Evolutionary conservation across 352 stramenopile species (phyloP).

Genomic region (Globisporangium echinulatum): DNA sequence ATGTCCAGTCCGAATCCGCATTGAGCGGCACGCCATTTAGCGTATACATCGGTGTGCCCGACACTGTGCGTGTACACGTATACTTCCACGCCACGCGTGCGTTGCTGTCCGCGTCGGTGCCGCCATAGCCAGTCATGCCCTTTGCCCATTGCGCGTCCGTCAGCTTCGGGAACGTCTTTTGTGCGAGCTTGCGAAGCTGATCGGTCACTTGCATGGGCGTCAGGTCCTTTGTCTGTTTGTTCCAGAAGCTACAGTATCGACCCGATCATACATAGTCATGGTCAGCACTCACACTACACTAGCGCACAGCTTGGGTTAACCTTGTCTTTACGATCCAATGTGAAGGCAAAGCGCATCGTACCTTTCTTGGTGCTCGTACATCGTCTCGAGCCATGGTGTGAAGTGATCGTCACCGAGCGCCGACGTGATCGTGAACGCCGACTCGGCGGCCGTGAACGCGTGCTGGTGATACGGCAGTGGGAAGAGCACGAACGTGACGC

Average conservation of each 20-base stretch:
- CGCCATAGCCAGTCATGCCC: slow-evolving; percentile 69
- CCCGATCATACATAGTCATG: background rate
- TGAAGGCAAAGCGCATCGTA: slow-evolving; percentile 14
- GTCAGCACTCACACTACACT: background rate
- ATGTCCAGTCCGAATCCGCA: slow-evolving; percentile 34
- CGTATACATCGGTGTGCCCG: slow-evolving; percentile 71
- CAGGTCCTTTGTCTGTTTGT: slow-evolving; percentile 74
- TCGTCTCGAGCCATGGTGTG: slow-evolving; percentile 61
- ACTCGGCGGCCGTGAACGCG: slow-evolving; percentile 56
- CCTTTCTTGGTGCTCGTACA: slow-evolving; percentile 75
- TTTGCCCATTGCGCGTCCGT: slow-evolving; percentile 59
- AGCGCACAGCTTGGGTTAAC: background rate
- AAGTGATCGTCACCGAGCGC: slow-evolving; percentile 52
- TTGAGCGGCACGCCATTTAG: slow-evolving; percentile 74
- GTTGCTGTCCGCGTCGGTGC: slow-evolving; percentile 54
- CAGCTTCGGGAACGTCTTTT: slow-evolving; percentile 59
- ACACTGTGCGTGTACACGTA: slow-evolving; percentile 62
- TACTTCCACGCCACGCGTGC: slow-evolving; percentile 76
- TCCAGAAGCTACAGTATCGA: slow-evolving; percentile 43
- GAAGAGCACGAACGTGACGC: slow-evolving; percentile 69
- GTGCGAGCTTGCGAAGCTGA: slow-evolving; percentile 53
- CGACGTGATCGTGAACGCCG: slow-evolving; percentile 57
- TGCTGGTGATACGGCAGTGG: slow-evolving; percentile 76
- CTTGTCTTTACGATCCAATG: no score
- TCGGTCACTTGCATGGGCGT: slow-evolving; percentile 54